A percentile compares a stretch with the other conserved stretches of the same genome.
Evolutionary conservation across 306 rosid genomes (phyloP).

Genomic region (Fragaria ananassa): DNA sequence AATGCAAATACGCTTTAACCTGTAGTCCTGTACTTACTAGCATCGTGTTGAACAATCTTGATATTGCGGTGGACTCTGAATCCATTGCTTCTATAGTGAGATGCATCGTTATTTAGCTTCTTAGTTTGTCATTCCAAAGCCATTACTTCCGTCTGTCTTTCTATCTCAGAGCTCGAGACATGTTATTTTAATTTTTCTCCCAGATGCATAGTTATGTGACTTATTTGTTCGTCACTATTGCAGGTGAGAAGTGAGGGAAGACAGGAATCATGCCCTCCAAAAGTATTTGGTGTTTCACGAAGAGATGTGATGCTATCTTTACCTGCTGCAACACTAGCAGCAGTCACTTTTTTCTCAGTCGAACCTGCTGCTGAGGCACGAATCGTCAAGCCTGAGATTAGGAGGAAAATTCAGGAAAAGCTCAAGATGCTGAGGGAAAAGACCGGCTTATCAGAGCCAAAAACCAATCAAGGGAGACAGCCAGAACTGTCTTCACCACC

Average conservation of each 20-base stretch:
- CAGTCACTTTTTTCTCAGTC: background rate
- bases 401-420: conserved; percentile 27
- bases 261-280: background rate
- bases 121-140: background rate
- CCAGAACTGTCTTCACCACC: conserved; percentile 9
- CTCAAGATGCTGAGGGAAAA: conserved; percentile 32
- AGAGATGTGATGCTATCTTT: conserved; percentile 28
- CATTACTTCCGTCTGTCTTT: background rate
- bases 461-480: background rate
- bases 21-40: background rate
- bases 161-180: background rate
- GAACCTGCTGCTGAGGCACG: conserved; percentile 31
- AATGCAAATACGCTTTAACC: background rate
- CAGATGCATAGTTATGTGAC: background rate
- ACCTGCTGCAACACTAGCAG: conserved; percentile 16
- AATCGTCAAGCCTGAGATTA: conserved; percentile 23
- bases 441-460: conserved; percentile 27
- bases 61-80: background rate
- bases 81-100: background rate
- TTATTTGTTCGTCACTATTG: background rate
- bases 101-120: background rate
- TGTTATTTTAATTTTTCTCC: background rate
- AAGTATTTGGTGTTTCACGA: conserved; percentile 20
- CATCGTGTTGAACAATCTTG: background rate
- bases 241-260: conserved; percentile 24